Evolutionary conservation across 139 green algal genomes (phyloP), one percentile per base, ranked within the genome.

Genomic region (Monoraphidium neglectum): DNA sequence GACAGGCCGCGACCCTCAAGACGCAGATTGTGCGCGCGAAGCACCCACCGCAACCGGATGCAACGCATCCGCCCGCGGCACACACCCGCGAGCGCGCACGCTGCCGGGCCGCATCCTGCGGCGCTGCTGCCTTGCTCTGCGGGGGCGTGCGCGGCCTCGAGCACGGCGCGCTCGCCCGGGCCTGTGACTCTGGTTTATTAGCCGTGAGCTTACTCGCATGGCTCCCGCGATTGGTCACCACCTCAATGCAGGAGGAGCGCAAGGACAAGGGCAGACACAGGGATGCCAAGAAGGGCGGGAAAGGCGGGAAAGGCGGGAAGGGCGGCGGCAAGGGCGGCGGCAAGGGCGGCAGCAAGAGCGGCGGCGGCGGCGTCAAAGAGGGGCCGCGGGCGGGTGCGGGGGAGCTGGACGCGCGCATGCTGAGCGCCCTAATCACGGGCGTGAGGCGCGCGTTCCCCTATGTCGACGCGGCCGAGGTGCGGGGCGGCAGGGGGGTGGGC

Each of bases 371-470:
- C 10, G 10, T 12, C 43, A 12, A 8, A 5, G 21, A 38, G 61
- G 21, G 8, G 61, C 72, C 60, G 72, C 40, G 68, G 33, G 74
- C 57, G 23, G 49, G 37, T 10, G 66, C 83, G 30, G 83, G 84
- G 67, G 84, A 88, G 71, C 72, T 88, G 8, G 83, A 90, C 53
- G 82, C 88, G 5, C 83, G 91, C 35, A 89, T 98, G 82, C 83
- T 98, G 53, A 88, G 83, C 3, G 93, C 90, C 2, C 83, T 98
- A 33, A 91, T 98, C 56, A 92, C 92, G 0, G 95, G 94, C 24
- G 88, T 98, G 51, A 90, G 96, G 35, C 88, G 96, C 16, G 95
- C 96, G 18, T 97, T 99, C 79, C 96, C 95, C 21, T 99, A 92
- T 57, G 92, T 98, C 16, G 68, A 15, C 37, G 36, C 56, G 3